Conservation (phyloP, 768 basidiomycete species). For the Termitomyces sp. region DNA sequence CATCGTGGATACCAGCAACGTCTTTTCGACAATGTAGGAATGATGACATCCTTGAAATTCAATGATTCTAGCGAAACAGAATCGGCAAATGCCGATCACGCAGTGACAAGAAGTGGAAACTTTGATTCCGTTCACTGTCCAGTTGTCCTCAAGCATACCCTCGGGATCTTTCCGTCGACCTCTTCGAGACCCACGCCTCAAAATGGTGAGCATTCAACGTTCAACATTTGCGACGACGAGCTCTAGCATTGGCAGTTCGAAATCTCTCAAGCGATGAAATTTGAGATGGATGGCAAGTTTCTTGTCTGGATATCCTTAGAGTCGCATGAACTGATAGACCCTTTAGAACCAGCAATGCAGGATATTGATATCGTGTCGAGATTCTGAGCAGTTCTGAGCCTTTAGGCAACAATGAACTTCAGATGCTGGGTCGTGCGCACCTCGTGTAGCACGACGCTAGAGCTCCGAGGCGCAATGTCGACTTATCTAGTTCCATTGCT, state of each 20-base stretch:
- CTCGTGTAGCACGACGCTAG: conserved; percentile 35
- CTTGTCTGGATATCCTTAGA: conserved; percentile 30
- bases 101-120: too few species aligned
- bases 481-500: conserved; percentile 32
- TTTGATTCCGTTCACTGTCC: neutral
- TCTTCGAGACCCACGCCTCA: conserved; percentile 37
- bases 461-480: conserved; percentile 50
- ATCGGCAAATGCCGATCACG: too few species aligned
- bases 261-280: conserved; percentile 21
- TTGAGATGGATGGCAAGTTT: conserved; percentile 54
- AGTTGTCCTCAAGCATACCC: neutral
- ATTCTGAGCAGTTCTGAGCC: conserved; percentile 32
- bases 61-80: too few species aligned
- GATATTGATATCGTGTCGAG: conserved; percentile 13
- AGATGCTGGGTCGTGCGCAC: conserved; percentile 33
- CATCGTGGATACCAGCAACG: conserved; percentile 18
- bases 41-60: too few species aligned
- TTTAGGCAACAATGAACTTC: conserved; percentile 32
- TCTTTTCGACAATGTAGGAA: too few species aligned
- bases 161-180: conserved; percentile 11
- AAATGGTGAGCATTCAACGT: conserved; percentile 48
- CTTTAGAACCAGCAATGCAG: conserved; percentile 20
- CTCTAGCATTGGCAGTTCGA: conserved; percentile 34
- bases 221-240: conserved; percentile 27
- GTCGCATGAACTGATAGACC: conserved; percentile 2